Evolutionary conservation across 768 basidiomycete genomes (phyloP).

Genomic region (Cystofilobasidium macerans): DNA sequence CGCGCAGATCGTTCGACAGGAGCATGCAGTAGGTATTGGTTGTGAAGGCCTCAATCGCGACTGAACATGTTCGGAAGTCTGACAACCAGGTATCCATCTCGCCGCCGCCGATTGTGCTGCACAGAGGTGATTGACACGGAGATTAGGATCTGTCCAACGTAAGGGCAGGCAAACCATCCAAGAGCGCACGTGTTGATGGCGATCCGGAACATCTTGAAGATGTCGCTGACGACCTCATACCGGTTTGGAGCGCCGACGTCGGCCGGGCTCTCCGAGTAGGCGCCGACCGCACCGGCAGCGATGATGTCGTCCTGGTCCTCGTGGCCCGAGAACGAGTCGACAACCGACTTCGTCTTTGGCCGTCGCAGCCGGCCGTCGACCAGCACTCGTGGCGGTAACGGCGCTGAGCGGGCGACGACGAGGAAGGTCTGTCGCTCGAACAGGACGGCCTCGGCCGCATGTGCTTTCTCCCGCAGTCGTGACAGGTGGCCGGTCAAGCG

Average conservation of each 20-base stretch:
- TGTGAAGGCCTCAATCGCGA: constrained; percentile 21
- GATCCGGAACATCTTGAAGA: constrained; percentile 77
- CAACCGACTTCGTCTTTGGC: constrained; percentile 12
- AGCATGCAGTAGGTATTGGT: constrained; percentile 24
- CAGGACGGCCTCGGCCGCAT: constrained; percentile 83
- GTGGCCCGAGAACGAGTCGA: background rate
- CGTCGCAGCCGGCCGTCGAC: constrained; percentile 11
- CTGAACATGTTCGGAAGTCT: constrained; percentile 20
- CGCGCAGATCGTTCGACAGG: constrained; percentile 21
- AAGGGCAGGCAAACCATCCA: too few species aligned
- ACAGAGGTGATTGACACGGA: too few species aligned
- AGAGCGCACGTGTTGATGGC: constrained; percentile 12
- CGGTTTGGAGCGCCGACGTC: constrained; percentile 36
- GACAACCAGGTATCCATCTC: constrained; percentile 19
- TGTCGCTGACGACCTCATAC: constrained; percentile 51
- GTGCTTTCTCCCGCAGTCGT: constrained; percentile 74
- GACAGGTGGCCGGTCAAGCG: constrained; percentile 76
- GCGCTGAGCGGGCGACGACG: constrained; percentile 56
- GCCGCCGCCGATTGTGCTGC: constrained; percentile 1
- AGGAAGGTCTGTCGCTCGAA: constrained; percentile 98
- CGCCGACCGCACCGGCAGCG: constrained; percentile 28
- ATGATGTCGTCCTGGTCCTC: constrained; percentile 22
- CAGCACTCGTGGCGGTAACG: constrained; percentile 10
- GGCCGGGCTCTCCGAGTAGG: constrained; percentile 31
- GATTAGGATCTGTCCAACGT: background rate